A percentile compares a stretch with the other conserved stretches of the same genome.
Conservation (phyloP, 2,329 filamentous ascomycete genomes). For the Chaetomium globosum region DNA sequence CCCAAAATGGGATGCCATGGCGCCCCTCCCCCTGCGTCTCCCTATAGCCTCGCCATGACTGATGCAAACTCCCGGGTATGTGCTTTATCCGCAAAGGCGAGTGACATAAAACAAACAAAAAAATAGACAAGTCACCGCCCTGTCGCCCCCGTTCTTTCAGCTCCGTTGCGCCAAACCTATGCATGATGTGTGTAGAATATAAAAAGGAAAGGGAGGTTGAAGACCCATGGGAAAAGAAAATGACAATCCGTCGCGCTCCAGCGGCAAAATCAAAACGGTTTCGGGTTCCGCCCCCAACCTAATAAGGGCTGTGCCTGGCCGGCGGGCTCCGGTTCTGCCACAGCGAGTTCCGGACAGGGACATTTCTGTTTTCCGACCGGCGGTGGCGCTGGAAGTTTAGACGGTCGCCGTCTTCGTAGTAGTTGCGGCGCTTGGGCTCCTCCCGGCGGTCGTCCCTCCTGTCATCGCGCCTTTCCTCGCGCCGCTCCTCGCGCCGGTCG, state of each 20-base stretch:
- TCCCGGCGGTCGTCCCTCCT: slow-evolving; percentile 35
- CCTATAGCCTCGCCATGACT: slow-evolving; percentile 1
- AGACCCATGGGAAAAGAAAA: slow-evolving; percentile 1
- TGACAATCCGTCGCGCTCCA: not conserved
- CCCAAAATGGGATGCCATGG: not conserved
- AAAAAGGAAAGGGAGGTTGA: not conserved
- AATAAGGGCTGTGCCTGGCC: slow-evolving; percentile 41
- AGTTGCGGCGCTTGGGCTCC: slow-evolving; percentile 39
- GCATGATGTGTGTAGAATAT: slow-evolving; percentile 24
- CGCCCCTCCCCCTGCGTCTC: not conserved
- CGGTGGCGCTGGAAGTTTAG: slow-evolving; percentile 41
- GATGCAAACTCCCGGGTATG: slow-evolving; percentile 18
- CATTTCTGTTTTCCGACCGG: slow-evolving; percentile 36
- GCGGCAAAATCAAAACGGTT: not conserved
- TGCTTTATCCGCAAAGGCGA: slow-evolving; percentile 2
- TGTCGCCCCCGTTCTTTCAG: slow-evolving; percentile 10
- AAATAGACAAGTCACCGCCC: slow-evolving; percentile 7
- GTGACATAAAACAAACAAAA: slow-evolving; percentile 3
- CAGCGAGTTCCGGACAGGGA: slow-evolving; percentile 36
- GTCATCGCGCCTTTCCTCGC: slow-evolving; percentile 36
- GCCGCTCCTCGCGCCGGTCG: slow-evolving; percentile 41
- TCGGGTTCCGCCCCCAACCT: not conserved
- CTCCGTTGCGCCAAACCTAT: slow-evolving; percentile 34
- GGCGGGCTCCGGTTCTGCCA: slow-evolving; percentile 40
- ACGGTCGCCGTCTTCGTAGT: slow-evolving; percentile 41